Base-by-base conservation (phyloP, 805 yeast species). In the Ogataea pilisensis region DNA sequence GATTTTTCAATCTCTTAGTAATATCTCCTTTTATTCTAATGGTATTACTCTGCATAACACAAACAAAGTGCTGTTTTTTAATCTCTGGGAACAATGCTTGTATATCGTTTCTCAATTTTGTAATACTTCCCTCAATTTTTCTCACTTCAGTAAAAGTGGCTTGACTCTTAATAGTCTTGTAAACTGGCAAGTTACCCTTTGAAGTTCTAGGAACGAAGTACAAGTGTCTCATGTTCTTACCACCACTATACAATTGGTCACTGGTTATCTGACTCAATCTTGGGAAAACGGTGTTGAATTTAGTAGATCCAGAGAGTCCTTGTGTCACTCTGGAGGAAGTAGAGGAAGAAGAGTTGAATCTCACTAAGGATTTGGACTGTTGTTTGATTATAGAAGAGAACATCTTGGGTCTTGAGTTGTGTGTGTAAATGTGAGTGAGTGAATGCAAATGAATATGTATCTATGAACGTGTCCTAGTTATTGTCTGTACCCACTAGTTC, bases 141-240 rank as follows among this genome's bases (percentile, higher is more conserved):
- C 85, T 79, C 21, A 88, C 70, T 55, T 86, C 89, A 0, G 96
- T 88, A 53, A 75, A 74, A n/a, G 71, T 64, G 12, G 69, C 68
- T 45, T 78, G 80, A 45, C 78, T 76, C 57, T 80, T 85, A 46
- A 70, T 61, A 46, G 84, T 87, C 39, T 75, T 69, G 64, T 88
- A 88, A 1, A 88, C 85, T n/a, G 96, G 96, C 57, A 89, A 69
- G 57, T 83, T 79, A 4, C 91, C 88, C 35, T 66, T 69, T 13
- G 72, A 63, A 7, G 86, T 71, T 58, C 83, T 78, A 18, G 62
- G 48, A 25, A 76, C 55, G 53, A 51, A 57, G 51, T 76, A 76
- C 34, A 64, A 61, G 6, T 65, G 57, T 40, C 45, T 35, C 67
- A 71, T 44, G 59, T 70, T 28, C 63, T 67, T 47, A 7, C 50